A percentile compares a stretch with the other conserved stretches of the same genome.
Evolutionary conservation across 441 rosid species (phyloP).

Genomic region (Jatropha multifida): DNA sequence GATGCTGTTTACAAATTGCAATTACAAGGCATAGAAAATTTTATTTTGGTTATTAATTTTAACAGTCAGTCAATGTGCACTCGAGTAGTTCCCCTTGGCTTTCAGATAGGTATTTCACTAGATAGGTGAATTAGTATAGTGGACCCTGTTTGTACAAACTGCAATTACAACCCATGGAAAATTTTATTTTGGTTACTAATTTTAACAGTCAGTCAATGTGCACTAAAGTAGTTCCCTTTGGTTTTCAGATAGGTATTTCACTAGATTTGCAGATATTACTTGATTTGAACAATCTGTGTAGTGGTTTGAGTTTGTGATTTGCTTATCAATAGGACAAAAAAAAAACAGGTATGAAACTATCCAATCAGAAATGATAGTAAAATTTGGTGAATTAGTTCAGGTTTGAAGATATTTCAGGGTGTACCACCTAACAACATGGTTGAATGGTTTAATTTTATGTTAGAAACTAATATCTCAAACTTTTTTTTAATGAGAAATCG

Average conservation of each 20-base stretch:
- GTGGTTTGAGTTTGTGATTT: slow-evolving; percentile 4
- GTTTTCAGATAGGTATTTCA: too few relatives aligned
- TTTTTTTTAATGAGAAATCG: neutral
- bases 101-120: too few relatives aligned
- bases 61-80: too few relatives aligned
- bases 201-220: too few relatives aligned
- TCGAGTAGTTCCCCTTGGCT: too few relatives aligned
- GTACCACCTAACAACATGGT: neutral
- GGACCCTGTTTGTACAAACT: neutral
- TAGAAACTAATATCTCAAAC: slow-evolving; percentile 4
- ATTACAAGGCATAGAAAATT: too few relatives aligned
- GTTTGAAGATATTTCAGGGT: neutral
- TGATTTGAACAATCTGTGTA: neutral
- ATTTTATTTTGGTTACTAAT: too few relatives aligned
- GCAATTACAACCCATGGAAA: neutral
- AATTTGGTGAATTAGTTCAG: neutral
- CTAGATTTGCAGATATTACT: neutral
- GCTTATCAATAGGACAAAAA: neutral
- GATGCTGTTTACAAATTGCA: too few relatives aligned
- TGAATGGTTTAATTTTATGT: slow-evolving; percentile 1
- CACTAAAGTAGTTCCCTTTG: too few relatives aligned
- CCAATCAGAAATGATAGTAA: neutral
- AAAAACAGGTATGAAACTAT: too few relatives aligned
- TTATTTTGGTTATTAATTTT: too few relatives aligned
- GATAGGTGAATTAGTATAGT: neutral